Percentiles rank a stretch among this genome's conserved stretches.
phyloP scores from a whole-genome alignment of 108 stramenopile species.

The Pseudonitzschia multiseries region DNA sequence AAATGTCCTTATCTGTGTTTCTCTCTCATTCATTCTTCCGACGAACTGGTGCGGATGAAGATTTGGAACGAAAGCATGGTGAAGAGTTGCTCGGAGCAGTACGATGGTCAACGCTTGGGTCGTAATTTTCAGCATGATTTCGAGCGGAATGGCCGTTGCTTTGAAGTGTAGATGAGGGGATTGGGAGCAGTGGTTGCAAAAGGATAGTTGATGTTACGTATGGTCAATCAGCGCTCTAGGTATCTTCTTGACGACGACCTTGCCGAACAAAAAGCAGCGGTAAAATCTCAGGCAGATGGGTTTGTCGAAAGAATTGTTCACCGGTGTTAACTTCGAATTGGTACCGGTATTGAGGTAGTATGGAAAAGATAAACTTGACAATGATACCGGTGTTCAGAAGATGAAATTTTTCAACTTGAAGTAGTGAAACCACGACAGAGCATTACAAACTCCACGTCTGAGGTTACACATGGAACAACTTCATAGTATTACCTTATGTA shows the following conservation, averaged over 20 bases:
- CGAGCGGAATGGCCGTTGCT: not conserved
- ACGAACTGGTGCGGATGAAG: not conserved
- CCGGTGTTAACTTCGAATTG: too few species aligned
- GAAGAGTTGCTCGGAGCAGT: constrained; percentile 1
- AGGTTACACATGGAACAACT: not conserved
- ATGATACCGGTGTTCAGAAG: not conserved
- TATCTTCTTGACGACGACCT: too few species aligned
- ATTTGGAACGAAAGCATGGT: constrained; percentile 11
- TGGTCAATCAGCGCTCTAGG: too few species aligned
- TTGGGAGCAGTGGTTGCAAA: too few species aligned
- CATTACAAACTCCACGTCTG: not conserved
- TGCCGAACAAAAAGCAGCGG: too few species aligned
- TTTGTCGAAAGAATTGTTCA: too few species aligned
- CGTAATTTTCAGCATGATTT: constrained; percentile 8
- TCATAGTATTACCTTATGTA: not conserved
- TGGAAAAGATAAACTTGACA: not conserved
- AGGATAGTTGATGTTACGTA: too few species aligned
- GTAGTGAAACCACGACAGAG: not conserved
- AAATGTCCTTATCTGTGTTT: not conserved
- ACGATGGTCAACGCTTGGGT: not conserved
- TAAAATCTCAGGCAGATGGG: too few species aligned
- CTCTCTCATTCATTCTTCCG: not conserved
- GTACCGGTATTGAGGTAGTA: too few species aligned
- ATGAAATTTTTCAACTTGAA: not conserved
- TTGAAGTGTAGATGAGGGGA: too few species aligned